Conservation (phyloP, 2,329 filamentous ascomycete species). For the Paramyrothecium sp. region DNA sequence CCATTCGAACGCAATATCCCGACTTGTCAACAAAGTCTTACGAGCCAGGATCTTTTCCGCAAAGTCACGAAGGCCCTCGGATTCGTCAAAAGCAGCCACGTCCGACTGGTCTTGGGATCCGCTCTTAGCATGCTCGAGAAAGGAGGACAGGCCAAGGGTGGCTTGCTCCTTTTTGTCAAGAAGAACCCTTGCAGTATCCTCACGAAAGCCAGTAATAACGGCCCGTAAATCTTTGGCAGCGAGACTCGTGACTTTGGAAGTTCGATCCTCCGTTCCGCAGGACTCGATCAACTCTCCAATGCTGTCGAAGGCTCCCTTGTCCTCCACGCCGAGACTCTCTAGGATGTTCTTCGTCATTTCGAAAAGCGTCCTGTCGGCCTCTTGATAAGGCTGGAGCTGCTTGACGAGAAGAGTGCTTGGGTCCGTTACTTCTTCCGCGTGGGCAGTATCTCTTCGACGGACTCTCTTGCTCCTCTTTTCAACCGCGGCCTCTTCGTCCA, state of each 20-base stretch:
- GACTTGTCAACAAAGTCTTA: slow-evolving; percentile 48
- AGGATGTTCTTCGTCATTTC: slow-evolving; percentile 53
- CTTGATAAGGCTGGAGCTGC: slow-evolving; percentile 56
- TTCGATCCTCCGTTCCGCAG: slow-evolving; percentile 49
- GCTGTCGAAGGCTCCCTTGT: slow-evolving; percentile 42
- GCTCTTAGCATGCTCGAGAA: slow-evolving; percentile 62
- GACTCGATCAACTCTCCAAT: slow-evolving; percentile 52
- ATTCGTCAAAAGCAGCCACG: slow-evolving; percentile 50
- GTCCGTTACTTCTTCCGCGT: slow-evolving; percentile 51
- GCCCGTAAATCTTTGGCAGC: slow-evolving; percentile 49
- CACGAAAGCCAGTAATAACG: slow-evolving; percentile 48
- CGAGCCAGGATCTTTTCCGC: slow-evolving; percentile 42
- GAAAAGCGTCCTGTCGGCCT: slow-evolving; percentile 55
- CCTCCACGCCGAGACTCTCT: slow-evolving; percentile 53
- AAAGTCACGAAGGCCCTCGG: slow-evolving; percentile 51
- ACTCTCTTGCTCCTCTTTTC: slow-evolving; percentile 66
- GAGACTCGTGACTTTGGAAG: slow-evolving; percentile 43
- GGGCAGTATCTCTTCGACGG: slow-evolving; percentile 53
- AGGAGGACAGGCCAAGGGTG: slow-evolving; percentile 55
- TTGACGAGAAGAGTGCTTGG: slow-evolving; percentile 50
- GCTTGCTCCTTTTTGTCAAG: slow-evolving; percentile 52
- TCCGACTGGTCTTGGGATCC: slow-evolving; percentile 48
- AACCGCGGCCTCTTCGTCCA: slow-evolving; percentile 55
- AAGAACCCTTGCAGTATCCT: slow-evolving; percentile 52
- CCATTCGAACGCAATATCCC: slow-evolving; percentile 61